Conservation (phyloP, 2,329 filamentous ascomycete genomes). For the Colletotrichum theobromicola region DNA sequence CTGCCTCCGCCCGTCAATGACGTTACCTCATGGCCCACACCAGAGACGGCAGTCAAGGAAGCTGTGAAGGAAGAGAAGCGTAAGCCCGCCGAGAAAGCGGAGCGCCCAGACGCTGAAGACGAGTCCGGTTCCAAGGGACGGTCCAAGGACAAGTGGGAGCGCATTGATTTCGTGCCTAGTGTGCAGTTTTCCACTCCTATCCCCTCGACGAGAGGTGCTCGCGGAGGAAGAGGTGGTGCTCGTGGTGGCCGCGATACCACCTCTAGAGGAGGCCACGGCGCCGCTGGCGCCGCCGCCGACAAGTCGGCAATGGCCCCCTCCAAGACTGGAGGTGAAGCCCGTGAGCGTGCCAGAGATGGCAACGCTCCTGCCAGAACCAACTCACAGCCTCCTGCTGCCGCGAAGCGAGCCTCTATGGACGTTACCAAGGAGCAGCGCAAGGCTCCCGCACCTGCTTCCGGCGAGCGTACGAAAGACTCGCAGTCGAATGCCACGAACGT, state of each 20-base stretch:
- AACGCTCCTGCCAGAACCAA: constrained; percentile 38
- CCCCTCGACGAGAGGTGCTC: constrained; percentile 56
- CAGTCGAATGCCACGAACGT: constrained; percentile 4
- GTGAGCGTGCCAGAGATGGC: constrained; percentile 41
- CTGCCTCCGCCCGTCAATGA: constrained; percentile 73
- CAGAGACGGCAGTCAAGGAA: constrained; percentile 74
- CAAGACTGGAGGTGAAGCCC: constrained; percentile 36
- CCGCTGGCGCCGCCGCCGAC: constrained; percentile 32
- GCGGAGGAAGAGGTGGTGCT: constrained; percentile 52
- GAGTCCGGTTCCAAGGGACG: constrained; percentile 53
- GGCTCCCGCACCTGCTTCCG: constrained; percentile 31
- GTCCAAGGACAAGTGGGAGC: constrained; percentile 86
- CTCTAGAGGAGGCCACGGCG: constrained; percentile 31
- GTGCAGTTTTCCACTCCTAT: constrained; percentile 88
- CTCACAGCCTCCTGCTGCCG: constrained; percentile 36
- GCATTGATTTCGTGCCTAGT: constrained; percentile 80
- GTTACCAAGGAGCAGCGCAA: constrained; percentile 53
- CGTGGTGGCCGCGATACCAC: constrained; percentile 45
- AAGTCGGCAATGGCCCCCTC: constrained; percentile 36
- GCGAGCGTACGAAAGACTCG: constrained; percentile 38
- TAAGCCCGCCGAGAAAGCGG: constrained; percentile 64
- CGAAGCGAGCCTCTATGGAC: constrained; percentile 53
- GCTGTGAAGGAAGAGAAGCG: constrained; percentile 74
- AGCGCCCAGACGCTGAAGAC: constrained; percentile 70
- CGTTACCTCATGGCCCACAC: constrained; percentile 86